These are phyloP conservation scores for Thoreauomyces humboldtii DNA, from an alignment of 192 early-diverging fungal species.

Conservation along the genomic window DNA sequence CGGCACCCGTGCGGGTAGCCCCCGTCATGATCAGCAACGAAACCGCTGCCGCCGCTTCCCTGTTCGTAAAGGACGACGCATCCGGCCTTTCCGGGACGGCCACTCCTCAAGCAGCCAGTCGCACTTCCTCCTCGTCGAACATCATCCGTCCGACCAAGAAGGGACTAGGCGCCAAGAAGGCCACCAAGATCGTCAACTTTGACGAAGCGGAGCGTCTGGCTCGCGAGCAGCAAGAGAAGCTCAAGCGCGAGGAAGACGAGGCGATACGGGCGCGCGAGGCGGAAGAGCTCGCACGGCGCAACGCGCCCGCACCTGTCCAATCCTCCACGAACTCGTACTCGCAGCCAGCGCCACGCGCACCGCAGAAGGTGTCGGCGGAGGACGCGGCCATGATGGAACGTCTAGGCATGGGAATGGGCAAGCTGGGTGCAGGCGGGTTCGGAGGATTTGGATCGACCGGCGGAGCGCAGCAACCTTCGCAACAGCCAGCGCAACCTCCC, in stretches of 20 bases:
- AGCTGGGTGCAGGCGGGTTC: slow-evolving; percentile 24
- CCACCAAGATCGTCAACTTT: slow-evolving; percentile 77
- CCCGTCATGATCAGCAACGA: slow-evolving; percentile 29
- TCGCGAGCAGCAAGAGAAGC: slow-evolving; percentile 75
- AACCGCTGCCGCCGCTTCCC: slow-evolving; percentile 25
- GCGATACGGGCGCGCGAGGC: slow-evolving; percentile 24
- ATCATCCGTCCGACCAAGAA: slow-evolving; percentile 44
- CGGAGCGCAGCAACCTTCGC: background rate
- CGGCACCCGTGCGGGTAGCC: slow-evolving; percentile 19
- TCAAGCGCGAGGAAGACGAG: slow-evolving; percentile 47
- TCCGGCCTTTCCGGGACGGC: background rate
- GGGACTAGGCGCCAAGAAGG: slow-evolving; percentile 88
- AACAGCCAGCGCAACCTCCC: background rate
- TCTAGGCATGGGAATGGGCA: slow-evolving; percentile 68
- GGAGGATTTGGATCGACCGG: slow-evolving; percentile 50
- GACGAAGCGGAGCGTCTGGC: slow-evolving; percentile 88
- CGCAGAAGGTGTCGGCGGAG: slow-evolving; percentile 19
- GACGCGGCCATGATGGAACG: slow-evolving; percentile 49
- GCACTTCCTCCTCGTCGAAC: slow-evolving; percentile 20
- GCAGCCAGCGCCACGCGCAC: background rate
- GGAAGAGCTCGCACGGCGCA: slow-evolving; percentile 28
- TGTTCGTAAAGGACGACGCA: background rate
- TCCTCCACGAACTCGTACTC: background rate
- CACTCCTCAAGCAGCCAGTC: slow-evolving; percentile 11
- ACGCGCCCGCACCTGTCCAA: slow-evolving; percentile 12